phyloP scores from a whole-genome alignment of 768 basidiomycete species.

The Mycena leptocephala region DNA sequence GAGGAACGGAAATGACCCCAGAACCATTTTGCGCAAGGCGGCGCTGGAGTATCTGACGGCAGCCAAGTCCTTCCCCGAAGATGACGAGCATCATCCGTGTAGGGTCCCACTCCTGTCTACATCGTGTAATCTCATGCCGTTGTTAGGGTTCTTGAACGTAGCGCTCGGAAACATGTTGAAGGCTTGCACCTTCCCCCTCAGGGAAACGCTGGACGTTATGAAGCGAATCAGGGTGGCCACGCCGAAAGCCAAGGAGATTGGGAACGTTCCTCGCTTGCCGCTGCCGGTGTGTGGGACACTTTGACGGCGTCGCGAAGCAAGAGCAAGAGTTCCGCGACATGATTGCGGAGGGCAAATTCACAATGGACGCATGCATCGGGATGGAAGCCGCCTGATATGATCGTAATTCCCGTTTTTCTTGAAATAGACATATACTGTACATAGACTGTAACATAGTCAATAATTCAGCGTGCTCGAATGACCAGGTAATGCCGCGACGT shows the following conservation, averaged over 20 bases:
- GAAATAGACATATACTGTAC: no score
- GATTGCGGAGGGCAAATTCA: not conserved
- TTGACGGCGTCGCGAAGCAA: not conserved
- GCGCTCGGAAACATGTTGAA: slow-evolving; percentile 19
- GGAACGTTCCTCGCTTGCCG: slow-evolving; percentile 17
- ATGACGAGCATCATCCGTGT: slow-evolving; percentile 40
- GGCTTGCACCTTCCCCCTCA: slow-evolving; percentile 9
- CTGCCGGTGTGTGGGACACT: not conserved
- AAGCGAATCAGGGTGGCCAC: slow-evolving; percentile 13
- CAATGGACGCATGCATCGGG: not conserved
- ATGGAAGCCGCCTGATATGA: not conserved
- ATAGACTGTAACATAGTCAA: no score
- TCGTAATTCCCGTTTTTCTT: no score
- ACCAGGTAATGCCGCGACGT: no score
- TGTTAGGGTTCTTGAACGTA: not conserved
- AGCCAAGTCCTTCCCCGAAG: slow-evolving; percentile 32
- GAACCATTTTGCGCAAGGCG: slow-evolving; percentile 18
- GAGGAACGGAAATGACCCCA: not conserved
- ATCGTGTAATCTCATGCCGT: not conserved
- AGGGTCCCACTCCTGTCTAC: not conserved
- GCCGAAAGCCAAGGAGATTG: slow-evolving; percentile 32
- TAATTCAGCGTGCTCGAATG: no score
- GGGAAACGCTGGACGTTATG: slow-evolving; percentile 30
- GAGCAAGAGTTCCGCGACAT: slow-evolving; percentile 10
- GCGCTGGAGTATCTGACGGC: slow-evolving; percentile 27